Evolutionary conservation across 352 stramenopile genomes (phyloP).

Genomic region (Phytophthora meadii): DNA sequence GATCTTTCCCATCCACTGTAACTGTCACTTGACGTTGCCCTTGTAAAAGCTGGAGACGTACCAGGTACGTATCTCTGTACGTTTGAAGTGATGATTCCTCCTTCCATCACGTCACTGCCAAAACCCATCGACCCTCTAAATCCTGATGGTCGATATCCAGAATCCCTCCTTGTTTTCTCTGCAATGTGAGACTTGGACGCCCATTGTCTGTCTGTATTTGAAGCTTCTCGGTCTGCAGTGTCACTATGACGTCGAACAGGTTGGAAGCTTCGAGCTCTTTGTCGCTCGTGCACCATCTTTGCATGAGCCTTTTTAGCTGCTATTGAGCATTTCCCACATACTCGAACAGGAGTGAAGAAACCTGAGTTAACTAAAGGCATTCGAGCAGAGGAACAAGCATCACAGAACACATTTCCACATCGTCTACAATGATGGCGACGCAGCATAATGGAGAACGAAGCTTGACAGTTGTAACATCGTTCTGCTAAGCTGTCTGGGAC

Average conservation of each 20-base stretch:
- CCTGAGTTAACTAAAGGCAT: slow-evolving; percentile 77
- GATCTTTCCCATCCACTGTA: slow-evolving; percentile 29
- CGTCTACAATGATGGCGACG: slow-evolving; percentile 87
- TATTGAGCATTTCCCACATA: slow-evolving; percentile 83
- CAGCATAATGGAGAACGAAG: slow-evolving; percentile 75
- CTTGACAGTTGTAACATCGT: slow-evolving; percentile 75
- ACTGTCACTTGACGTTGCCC: slow-evolving; percentile 16
- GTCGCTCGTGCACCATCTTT: slow-evolving; percentile 68
- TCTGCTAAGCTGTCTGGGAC: slow-evolving; percentile 85
- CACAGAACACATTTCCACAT: slow-evolving; percentile 92
- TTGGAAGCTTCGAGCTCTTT: slow-evolving; percentile 36
- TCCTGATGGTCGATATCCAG: slow-evolving; percentile 14
- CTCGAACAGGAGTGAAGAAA: slow-evolving; percentile 75
- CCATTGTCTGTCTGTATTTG: slow-evolving; percentile 12
- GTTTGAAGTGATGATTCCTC: slow-evolving; percentile 43
- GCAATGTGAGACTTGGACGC: slow-evolving; percentile 13
- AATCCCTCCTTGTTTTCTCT: slow-evolving; percentile 21
- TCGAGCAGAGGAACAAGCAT: slow-evolving; percentile 81
- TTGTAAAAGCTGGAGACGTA: slow-evolving; percentile 8
- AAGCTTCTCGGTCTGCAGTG: slow-evolving; percentile 5
- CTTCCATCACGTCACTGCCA: slow-evolving; percentile 24
- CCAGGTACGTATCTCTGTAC: slow-evolving; percentile 21
- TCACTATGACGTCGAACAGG: slow-evolving; percentile 41
- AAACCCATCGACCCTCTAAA: slow-evolving; percentile 11
- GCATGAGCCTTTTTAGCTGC: slow-evolving; percentile 76